Evolutionary conservation across 106 monocot genomes (phyloP), one percentile per base, ranked within the genome.

Genomic region (Platanthera zijinensis): DNA sequence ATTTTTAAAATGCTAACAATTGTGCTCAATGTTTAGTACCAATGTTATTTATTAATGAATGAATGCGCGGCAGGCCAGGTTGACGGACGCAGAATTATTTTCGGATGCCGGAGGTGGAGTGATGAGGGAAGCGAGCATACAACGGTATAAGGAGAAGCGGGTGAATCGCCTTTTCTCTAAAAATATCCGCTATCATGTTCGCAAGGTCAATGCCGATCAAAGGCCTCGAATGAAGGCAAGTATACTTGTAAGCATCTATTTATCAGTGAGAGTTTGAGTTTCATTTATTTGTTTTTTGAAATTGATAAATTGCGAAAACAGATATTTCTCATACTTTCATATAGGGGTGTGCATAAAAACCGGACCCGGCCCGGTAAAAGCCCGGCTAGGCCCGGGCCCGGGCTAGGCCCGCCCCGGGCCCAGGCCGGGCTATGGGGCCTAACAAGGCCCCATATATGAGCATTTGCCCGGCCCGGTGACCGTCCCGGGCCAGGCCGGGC

Each of bases 101-200:
- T 78, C 83, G 10, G 89, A 89, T 15, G 74, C 39, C 10, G 83
- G 84, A 18, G 68, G 83, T 51, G 82, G 83, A 39, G 82, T 52
- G 5, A 25, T 69, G 68, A 85, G 89, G 71, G 89, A 84, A 62
- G 85, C 84, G 0, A 84, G 85, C 13, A 82, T 88, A 8, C 45
- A 83, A 74, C 80, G 86, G 82, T 85, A 89, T 85, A 90, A 87
- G 80, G 94, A 94, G 87, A 91, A 94, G 84, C 66, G 89, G 75
- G 77, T 87, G 61, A 85, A 48, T 68, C 71, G 87, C 21, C 80
- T 94, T 4, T 91, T 87, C 81, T 86, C 87, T 4, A 90, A 89
- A 73, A 88, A 90, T 70, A 89, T 94, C 53, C 77, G 94, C 18
- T 90, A 87, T 80, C 84, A 94, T 72, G 87, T 91, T 21, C 88